Percentiles rank a stretch among this genome's conserved stretches.
phyloP scores from a whole-genome alignment of 2,329 filamentous ascomycete genomes.

The Davidsoniella australis region DNA sequence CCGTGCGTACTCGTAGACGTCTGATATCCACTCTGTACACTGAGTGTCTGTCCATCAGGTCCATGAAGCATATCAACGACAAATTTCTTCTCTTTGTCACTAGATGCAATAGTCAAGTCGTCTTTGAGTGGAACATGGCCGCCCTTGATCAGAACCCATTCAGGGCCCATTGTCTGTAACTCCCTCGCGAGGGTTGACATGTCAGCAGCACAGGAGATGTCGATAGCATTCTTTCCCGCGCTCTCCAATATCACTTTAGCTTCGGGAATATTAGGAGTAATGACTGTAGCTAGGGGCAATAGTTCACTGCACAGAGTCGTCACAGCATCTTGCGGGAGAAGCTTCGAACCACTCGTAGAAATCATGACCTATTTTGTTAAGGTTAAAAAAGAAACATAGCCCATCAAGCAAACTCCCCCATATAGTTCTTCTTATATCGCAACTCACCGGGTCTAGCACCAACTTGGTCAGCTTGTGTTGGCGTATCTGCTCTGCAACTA shows the following conservation, averaged over 20 bases:
- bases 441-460: slow-evolving; percentile 24
- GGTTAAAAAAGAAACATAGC: neutral
- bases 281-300: slow-evolving; percentile 47
- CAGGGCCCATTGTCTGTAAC: slow-evolving; percentile 52
- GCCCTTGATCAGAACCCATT: slow-evolving; percentile 75
- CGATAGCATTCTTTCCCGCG: slow-evolving; percentile 22
- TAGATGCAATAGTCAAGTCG: slow-evolving; percentile 40
- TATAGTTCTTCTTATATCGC: neutral
- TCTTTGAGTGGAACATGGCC: slow-evolving; percentile 68
- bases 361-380: slow-evolving; percentile 63
- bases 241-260: slow-evolving; percentile 46
- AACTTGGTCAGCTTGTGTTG: slow-evolving; percentile 15
- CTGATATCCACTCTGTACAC: slow-evolving; percentile 56
- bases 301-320: slow-evolving; percentile 39
- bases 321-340: slow-evolving; percentile 51
- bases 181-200: slow-evolving; percentile 50
- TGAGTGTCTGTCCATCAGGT: slow-evolving; percentile 31
- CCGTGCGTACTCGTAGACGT: slow-evolving; percentile 74
- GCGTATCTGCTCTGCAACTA: slow-evolving; percentile 19
- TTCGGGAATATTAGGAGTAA: slow-evolving; percentile 68
- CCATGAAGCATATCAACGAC: slow-evolving; percentile 68
- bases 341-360: slow-evolving; percentile 56
- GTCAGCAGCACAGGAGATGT: slow-evolving; percentile 36
- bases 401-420: neutral
- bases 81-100: slow-evolving; percentile 40